Percentiles rank a stretch among this genome's conserved stretches.
Evolutionary conservation across 2,329 filamentous ascomycete genomes (phyloP).

Genomic region (Xylariaceae sp.): DNA sequence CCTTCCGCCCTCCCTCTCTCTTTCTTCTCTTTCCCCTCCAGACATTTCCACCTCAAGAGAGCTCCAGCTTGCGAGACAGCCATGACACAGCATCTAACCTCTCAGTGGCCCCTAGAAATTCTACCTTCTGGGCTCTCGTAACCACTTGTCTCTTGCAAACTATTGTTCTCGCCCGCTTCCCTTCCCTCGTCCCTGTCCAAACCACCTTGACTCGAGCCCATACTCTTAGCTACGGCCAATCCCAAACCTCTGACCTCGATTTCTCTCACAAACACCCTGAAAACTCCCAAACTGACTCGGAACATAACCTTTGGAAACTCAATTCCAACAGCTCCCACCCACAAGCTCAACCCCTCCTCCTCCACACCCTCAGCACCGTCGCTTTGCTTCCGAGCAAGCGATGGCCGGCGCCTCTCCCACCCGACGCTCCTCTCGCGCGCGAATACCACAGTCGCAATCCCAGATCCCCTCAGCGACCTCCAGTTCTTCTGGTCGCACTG

Average conservation of each 20-base stretch:
- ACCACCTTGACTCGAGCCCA: conserved; percentile 17
- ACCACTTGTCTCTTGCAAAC: conserved; percentile 22
- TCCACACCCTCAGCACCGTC: conserved; percentile 8
- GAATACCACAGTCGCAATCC: conserved; percentile 69
- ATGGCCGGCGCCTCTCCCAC: conserved; percentile 57
- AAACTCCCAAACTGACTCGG: too few species aligned
- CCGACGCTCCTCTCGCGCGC: conserved; percentile 88
- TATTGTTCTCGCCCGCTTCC: conserved; percentile 16
- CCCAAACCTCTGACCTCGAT: conserved; percentile 3
- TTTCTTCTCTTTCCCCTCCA: conserved; percentile 18
- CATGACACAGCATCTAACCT: conserved; percentile 23
- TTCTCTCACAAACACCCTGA: conserved; percentile 10
- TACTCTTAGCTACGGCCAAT: conserved; percentile 3
- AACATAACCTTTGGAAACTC: too few species aligned
- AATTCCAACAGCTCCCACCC: too few species aligned
- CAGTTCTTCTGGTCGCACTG: conserved; percentile 70
- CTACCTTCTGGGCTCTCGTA: conserved; percentile 31
- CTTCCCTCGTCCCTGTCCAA: conserved; percentile 5
- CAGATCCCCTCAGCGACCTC: conserved; percentile 76
- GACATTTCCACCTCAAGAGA: conserved; percentile 9
- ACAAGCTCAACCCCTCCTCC: not conserved
- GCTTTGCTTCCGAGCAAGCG: conserved; percentile 22
- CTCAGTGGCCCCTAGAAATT: conserved; percentile 24
- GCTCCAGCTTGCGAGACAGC: conserved; percentile 19
- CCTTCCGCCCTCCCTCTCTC: too few species aligned